Base-by-base conservation (phyloP, 2,329 filamentous ascomycete genomes). In the Cladophialophora yegresii region DNA sequence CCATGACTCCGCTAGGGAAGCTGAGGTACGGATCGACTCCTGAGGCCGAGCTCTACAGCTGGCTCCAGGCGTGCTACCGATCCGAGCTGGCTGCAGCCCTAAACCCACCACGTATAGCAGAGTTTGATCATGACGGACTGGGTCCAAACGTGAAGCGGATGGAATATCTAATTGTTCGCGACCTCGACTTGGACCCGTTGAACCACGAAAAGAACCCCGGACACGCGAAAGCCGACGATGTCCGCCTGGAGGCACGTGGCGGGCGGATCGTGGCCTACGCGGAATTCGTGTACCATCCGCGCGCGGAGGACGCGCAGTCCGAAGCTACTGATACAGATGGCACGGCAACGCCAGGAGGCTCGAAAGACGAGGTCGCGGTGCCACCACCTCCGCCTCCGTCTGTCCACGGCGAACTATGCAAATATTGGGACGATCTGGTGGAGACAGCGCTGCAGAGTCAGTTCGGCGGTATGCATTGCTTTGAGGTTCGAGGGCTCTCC, bases 201-300 rank as follows among this genome's bases (percentile, higher is more conserved):
- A 43, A 16, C 13, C 12, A 43, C 36, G 36, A 43, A 16, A 7
- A 43, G 4, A 7, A 7, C 2, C 5, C 36, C n/a, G n/a, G n/a
- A n/a, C n/a, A n/a, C 36, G 36, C 36, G 36, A 43, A 28, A 8
- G 10, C 13, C 36, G 22, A 33, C 7, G 13, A 20, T 10, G 22
- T 47, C 20, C 7, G 20, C 7, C 23, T 10, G 20, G 7, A 20
- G 8, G 8, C 49, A 20, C 7, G 12, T 50, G 12, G 5, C 10
- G 58, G 63, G 16, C 53, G 58, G 8, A 57, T 65, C 36, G 58
- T 65, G 8, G 63, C 54, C 2, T 58, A 54, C 30, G 58, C 63
- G 12, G 57, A 55, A 40, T 65, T 65, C 58, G n/a, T 26, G 22
- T 65, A 65, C 23, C 63, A 65, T 43, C 63, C 63, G n/a, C n/a